These are phyloP conservation scores for Aquilaria malaccensis DNA, from an alignment of 345 rosid genomes.

Conservation along the genomic window DNA sequence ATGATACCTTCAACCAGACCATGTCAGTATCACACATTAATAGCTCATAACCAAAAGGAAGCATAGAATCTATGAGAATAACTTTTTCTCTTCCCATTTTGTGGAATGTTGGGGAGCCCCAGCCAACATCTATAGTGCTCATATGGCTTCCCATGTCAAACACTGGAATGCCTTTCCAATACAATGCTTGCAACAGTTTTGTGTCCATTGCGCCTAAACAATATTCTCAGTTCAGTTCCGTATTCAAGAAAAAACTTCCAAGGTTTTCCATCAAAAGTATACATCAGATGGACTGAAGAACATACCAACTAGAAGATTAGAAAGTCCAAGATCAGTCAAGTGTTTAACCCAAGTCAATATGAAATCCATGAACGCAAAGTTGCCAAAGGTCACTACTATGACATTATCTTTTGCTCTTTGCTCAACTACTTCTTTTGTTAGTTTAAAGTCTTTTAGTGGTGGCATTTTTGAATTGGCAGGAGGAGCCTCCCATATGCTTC, in stretches of 20 bases:
- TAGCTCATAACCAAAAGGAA: slow-evolving; percentile 81
- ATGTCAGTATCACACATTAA: slow-evolving; percentile 98
- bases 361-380: slow-evolving; percentile 95
- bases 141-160: slow-evolving; percentile 98
- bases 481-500: slow-evolving; percentile 75
- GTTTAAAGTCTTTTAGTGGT: slow-evolving; percentile 53
- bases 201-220: slow-evolving; percentile 92
- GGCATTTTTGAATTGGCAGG: slow-evolving; percentile 65
- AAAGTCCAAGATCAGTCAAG: slow-evolving; percentile 74
- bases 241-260: slow-evolving; percentile 3
- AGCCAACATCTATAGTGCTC: slow-evolving; percentile 92
- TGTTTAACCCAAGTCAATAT: slow-evolving; percentile 94
- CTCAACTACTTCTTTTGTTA: slow-evolving; percentile 63
- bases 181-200: slow-evolving; percentile 80
- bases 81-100: slow-evolving; percentile 99
- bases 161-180: slow-evolving; percentile 96
- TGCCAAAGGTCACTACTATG: slow-evolving; percentile 83
- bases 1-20: slow-evolving; percentile 93
- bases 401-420: slow-evolving; percentile 69
- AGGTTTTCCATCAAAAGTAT: background rate
- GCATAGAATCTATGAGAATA: slow-evolving; percentile 71
- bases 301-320: slow-evolving; percentile 88
- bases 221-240: slow-evolving; percentile 5
- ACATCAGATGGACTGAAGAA: slow-evolving; percentile 10
- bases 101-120: slow-evolving; percentile 98